Base-by-base conservation (phyloP, 495 filamentous ascomycete genomes). In the Rhizodiscina lignyota region DNA sequence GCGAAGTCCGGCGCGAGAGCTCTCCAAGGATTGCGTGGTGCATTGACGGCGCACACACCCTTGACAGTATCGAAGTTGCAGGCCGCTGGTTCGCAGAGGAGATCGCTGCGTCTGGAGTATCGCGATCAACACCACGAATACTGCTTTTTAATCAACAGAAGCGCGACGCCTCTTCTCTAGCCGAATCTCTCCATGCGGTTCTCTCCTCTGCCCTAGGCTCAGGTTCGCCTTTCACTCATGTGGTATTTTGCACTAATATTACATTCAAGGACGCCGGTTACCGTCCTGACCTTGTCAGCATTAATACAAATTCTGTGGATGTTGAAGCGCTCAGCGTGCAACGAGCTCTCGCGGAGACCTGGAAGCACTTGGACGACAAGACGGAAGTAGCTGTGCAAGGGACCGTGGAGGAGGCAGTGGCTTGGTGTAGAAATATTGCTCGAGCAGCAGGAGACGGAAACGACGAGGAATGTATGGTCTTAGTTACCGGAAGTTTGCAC, bases 71-170 rank as follows among this genome's bases (percentile, higher is more conserved):
- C 32, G 68, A 74, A 38, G 63, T 78, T 45, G 79, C 81, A 1
- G 77, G 72, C 2, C 63, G 64, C 22, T 97, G 89, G 89, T 94
- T 94, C 45, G 68, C 67, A 2, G 63, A 60, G 4, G 61, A 69
- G 28, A 61, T 70, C 27, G 12, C 44, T 58, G 16, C 33, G 5
- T 10, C 13, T 6, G 19, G 8, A 8, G 16, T 10, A 8, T 5
- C 10, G 45, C n/a, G 34, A 11, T 31, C 43, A 15, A 0, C 53
- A 53, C 26, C 41, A 2, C 65, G 74, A n/a, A 72, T 85, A 34
- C 61, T 97, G 36, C 73, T 97, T 34, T 97, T 96, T 67, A 97
- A 97, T 57, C 89, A 97, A 48, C 87, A 94, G 50, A 83, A 77
- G 8, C 76, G 86, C 13, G 68, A 78, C 35, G 82, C 85, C 36